phyloP scores from a whole-genome alignment of 495 filamentous ascomycete genomes.

The Staphylotrichum tortipilum region DNA sequence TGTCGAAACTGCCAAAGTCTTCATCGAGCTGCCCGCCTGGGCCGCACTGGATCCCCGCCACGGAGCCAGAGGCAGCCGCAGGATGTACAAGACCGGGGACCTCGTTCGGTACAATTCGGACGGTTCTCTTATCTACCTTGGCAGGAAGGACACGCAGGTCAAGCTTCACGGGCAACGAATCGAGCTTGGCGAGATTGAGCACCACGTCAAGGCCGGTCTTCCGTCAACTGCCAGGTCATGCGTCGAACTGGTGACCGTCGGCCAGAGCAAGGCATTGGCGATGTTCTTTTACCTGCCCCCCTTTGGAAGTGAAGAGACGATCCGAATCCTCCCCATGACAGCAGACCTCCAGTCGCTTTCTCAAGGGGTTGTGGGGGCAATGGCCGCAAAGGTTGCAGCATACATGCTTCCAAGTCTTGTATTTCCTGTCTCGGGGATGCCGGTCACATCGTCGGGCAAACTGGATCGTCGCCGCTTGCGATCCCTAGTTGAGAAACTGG shows the following conservation, averaged over 20 bases:
- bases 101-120: constrained; percentile 47
- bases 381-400: constrained; percentile 4
- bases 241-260: constrained; percentile 10
- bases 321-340: constrained; percentile 11
- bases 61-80: neutral
- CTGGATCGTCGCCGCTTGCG: constrained; percentile 30
- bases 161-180: constrained; percentile 35
- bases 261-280: constrained; percentile 7
- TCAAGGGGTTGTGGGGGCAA: neutral
- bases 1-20: constrained; percentile 46
- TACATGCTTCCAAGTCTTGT: constrained; percentile 53
- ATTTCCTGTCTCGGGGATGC: constrained; percentile 42
- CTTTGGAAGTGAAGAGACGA: neutral
- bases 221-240: constrained; percentile 3
- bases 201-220: constrained; percentile 37
- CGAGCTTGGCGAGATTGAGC: constrained; percentile 47
- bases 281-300: constrained; percentile 7
- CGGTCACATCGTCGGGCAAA: constrained; percentile 45
- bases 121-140: constrained; percentile 44
- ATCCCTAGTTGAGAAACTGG: constrained; percentile 1
- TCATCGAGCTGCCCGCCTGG: constrained; percentile 27
- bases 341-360: neutral
- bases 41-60: neutral
- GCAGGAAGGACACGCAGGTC: constrained; percentile 28
- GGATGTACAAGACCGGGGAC: constrained; percentile 54